Base-by-base conservation (phyloP, 805 yeast species). In the Kluyveromyces starmeri region DNA sequence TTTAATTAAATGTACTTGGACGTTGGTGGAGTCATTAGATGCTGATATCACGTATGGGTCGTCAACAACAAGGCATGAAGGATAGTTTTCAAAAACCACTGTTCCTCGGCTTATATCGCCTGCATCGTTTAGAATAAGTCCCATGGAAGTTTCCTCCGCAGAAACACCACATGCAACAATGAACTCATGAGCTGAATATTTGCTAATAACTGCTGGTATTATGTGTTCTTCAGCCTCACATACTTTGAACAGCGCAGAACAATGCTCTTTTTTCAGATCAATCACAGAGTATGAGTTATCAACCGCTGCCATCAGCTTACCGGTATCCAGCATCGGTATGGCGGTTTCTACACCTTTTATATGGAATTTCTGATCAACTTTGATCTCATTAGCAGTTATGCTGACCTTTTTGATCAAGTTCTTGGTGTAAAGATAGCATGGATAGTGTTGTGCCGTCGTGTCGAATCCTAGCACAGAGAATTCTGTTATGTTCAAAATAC, bases 71-170 rank as follows among this genome's bases (percentile, higher is more conserved):
- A 53, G 26, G 31, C 41, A 36, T 4, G 29, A 30, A 2, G 62
- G 62, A 27, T 48, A 57, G 14, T 39, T 41, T 10, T 50, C 50
- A 9, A 55, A 36, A 15, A 50, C 48, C 7, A 53, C 39, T 6
- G 58, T 53, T 9, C 55, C 56, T 23, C 51, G 52, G 5, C 49
- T 49, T 7, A 55, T 51, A 29, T 55, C 58, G 20, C 62, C 62
- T 4, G 44, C 21, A 34, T 45, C 41, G 36, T 53, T 48, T 3
- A 57, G 45, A 4, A 53, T 46, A n/a, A 57, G 43, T 3, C 50
- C 55, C 51, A 57, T 55, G 2, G 59, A 47, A 17, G 42, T 46
- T 28, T 51, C 53, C 2, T 42, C 45, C 12, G 29, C 26, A 4
- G 47, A 35, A 2, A 38, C 41, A 2, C 62, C 61, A 7, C 62